Evolutionary conservation across 2,329 filamentous ascomycete genomes (phyloP).

Genomic region (Pseudocercospora macadamiae): DNA sequence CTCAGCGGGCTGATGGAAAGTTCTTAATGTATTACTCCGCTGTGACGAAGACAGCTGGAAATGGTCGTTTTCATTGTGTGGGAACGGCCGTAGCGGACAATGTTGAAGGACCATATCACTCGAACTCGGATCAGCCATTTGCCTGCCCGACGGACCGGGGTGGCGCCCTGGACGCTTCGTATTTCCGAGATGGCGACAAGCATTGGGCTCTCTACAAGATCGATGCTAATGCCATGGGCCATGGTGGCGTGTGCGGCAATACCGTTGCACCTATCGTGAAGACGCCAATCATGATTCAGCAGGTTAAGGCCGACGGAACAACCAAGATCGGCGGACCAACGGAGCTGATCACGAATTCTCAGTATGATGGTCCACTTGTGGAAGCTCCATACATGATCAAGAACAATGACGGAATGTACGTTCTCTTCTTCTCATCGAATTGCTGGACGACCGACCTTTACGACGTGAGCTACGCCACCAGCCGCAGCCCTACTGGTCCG

Average conservation of each 20-base stretch:
- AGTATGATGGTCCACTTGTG: conserved; percentile 31
- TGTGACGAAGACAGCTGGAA: conserved; percentile 29
- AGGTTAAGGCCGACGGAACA: conserved; percentile 30
- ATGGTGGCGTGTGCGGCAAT: conserved; percentile 33
- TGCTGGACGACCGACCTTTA: conserved; percentile 30
- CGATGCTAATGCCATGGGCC: conserved; percentile 34
- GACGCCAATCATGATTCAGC: conserved; percentile 35
- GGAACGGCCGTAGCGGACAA: conserved; percentile 30
- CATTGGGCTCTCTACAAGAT: conserved; percentile 36
- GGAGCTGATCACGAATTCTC: conserved; percentile 30
- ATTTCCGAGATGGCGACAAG: conserved; percentile 31
- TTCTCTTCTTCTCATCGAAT: conserved; percentile 33
- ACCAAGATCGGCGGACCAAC: conserved; percentile 27
- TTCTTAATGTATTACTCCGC: conserved; percentile 38
- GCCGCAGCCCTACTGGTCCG: conserved; percentile 12
- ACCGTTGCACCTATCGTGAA: conserved; percentile 23
- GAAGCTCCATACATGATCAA: conserved; percentile 33
- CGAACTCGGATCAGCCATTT: conserved; percentile 27
- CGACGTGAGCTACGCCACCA: conserved; percentile 20
- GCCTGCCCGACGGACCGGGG: conserved; percentile 33
- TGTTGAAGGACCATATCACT: conserved; percentile 32
- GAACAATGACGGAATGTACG: conserved; percentile 27
- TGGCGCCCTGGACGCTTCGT: conserved; percentile 35
- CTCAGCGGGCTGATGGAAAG: conserved; percentile 28
- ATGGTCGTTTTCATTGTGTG: conserved; percentile 32